phyloP scores from a whole-genome alignment of 1,139 yeast species.

The Kurtzmaniella quercitrusa region DNA sequence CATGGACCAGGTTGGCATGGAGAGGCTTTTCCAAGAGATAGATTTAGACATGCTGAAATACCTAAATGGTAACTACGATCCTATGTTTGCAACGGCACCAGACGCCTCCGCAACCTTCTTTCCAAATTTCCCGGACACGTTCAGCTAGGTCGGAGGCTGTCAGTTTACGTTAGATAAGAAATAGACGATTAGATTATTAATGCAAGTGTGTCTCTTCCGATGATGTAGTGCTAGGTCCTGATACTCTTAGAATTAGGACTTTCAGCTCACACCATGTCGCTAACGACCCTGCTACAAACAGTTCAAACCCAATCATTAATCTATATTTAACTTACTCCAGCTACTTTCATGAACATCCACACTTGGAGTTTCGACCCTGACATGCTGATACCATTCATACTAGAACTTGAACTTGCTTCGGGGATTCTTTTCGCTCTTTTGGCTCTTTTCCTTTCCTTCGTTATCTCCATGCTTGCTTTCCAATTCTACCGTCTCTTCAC shows the following conservation, averaged over 20 bases:
- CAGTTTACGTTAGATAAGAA: too few species aligned
- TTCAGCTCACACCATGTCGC: too few species aligned
- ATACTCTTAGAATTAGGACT: too few species aligned
- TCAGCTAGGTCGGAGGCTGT: neutral
- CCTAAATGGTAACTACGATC: slow-evolving; percentile 17
- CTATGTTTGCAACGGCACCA: neutral
- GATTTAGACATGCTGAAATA: slow-evolving; percentile 26
- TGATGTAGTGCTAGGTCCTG: neutral
- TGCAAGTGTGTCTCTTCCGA: neutral
- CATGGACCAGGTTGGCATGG: slow-evolving; percentile 10
- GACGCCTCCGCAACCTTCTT: neutral
- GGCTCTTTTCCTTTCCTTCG: neutral
- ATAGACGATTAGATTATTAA: neutral
- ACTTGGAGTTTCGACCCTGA: too few species aligned
- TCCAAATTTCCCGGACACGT: neutral
- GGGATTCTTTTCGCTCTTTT: neutral
- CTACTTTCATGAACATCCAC: too few species aligned
- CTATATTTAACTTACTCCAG: too few species aligned
- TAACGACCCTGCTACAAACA: too few species aligned
- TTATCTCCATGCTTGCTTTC: too few species aligned
- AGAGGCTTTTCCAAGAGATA: slow-evolving; percentile 29
- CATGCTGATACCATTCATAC: too few species aligned
- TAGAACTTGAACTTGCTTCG: neutral
- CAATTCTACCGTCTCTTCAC: too few species aligned
- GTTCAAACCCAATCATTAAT: too few species aligned